phyloP scores from a whole-genome alignment of 495 filamentous ascomycete genomes.

The Penicillium waksmanii region DNA sequence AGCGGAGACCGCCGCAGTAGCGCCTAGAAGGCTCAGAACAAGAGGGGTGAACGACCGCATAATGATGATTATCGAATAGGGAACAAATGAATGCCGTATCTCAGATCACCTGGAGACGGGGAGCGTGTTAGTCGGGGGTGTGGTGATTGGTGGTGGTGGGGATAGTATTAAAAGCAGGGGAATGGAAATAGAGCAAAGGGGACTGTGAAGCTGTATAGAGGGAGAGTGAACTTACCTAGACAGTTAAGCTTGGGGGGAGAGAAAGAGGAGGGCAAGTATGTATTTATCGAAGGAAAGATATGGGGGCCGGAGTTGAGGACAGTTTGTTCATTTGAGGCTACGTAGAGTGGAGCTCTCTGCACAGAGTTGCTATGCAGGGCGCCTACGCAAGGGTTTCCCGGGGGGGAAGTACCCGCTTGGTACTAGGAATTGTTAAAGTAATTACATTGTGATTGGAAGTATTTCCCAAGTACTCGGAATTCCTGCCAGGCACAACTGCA shows the following conservation, averaged over 20 bases:
- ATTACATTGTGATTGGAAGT: no score
- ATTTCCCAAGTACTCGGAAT: no score
- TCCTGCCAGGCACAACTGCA: not conserved
- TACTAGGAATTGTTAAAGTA: not conserved
- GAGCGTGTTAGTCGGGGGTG: not conserved
- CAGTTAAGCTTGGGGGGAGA: constrained; percentile 14
- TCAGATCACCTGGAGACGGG: constrained; percentile 16
- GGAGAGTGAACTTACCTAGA: constrained; percentile 16
- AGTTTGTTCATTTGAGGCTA: constrained; percentile 52
- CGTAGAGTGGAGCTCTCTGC: constrained; percentile 23
- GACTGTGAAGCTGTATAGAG: no score
- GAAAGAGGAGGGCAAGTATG: constrained; percentile 20
- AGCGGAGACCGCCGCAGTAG: constrained; percentile 64
- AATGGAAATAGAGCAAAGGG: not conserved
- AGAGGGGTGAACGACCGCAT: constrained; percentile 62
- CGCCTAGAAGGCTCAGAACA: constrained; percentile 63
- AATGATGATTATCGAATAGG: constrained; percentile 27
- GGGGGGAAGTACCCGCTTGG: constrained; percentile 10
- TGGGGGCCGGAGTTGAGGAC: constrained; percentile 43
- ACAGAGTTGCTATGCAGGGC: constrained; percentile 21
- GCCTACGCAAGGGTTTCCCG: constrained; percentile 8
- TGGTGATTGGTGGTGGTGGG: not conserved
- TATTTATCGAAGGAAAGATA: constrained; percentile 25
- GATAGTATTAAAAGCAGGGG: not conserved
- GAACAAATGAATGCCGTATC: constrained; percentile 2